These are phyloP conservation scores for Ganoderma resinaceum DNA, from an alignment of 1,284 basidiomycete species.

Conservation along the genomic window DNA sequence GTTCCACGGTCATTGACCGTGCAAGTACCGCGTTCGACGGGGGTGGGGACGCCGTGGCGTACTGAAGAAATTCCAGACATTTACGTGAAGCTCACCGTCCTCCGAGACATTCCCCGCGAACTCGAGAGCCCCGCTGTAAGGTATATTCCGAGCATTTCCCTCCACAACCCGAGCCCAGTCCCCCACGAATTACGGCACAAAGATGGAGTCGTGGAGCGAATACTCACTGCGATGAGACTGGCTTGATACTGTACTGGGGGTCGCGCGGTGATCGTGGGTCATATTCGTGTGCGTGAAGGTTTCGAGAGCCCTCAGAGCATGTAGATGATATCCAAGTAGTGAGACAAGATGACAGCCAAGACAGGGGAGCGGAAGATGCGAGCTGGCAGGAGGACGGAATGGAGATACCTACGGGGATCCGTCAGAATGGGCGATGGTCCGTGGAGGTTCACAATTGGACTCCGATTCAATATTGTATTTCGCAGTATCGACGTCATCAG, in stretches of 20 bases:
- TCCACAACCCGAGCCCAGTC: background rate
- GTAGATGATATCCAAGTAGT: conserved; percentile 3
- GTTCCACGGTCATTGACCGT: background rate
- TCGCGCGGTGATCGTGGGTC: conserved; percentile 11
- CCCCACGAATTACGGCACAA: background rate
- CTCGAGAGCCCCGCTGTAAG: background rate
- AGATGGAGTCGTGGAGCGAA: background rate
- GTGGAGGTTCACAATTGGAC: background rate
- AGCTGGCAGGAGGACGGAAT: background rate
- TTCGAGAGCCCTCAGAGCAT: conserved; percentile 5
- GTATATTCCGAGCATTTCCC: background rate
- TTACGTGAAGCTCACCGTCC: background rate
- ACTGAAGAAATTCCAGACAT: background rate
- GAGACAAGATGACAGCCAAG: background rate
- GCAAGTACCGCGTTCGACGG: background rate
- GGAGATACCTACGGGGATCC: background rate
- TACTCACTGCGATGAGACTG: conserved; percentile 19
- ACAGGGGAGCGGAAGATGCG: background rate
- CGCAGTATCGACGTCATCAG: background rate
- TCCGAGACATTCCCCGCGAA: background rate
- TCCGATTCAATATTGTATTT: background rate
- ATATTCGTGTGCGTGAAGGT: conserved; percentile 2
- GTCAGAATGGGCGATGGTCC: conserved; percentile 5
- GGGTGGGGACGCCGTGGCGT: background rate
- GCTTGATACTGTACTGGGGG: conserved; percentile 7